Base-by-base conservation (phyloP, 306 rosid species). In the Carpinus viminea region DNA sequence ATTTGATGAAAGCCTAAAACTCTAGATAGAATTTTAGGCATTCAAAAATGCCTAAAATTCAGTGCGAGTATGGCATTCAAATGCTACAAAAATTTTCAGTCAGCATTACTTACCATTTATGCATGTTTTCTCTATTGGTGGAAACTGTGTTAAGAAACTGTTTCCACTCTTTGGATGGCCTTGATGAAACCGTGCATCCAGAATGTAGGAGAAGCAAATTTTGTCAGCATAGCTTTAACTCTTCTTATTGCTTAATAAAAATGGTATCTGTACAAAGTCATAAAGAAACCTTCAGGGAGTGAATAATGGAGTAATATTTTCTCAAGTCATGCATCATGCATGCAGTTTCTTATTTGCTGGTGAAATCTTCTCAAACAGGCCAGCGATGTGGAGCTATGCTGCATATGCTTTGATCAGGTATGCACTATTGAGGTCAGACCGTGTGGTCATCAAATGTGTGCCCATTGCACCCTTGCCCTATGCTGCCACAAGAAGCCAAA, bases 361-460 rank as follows among this genome's bases (percentile, higher is more conserved):
- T 79, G 72, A 75, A 79, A 70, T 80, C 38, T 76, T 72, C n/a
- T 77, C 18, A 21, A 80, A 74, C 81, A 93, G 98, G 93, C 74
- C 10, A 86, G 89, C 61, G 83, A 90, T 21, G 75, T 84, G 83
- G 98, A 93, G 73, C 74, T 89, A 46, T 93, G 98, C 76, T 87
- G 96, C 79, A 93, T 93, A 86, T 93, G 98, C 89, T 93, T 93
- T 77, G 97, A 93, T 56, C 96, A 93, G 80, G 86, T 66, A 17
- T 93, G 98, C 91, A 87, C 93, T 55, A 91, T 93, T 64, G 97
- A 91, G 88, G 91, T 93, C 41, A 81, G 82, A 70, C 97, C 97
- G 28, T 93, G 98, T 60, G 86, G 92, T 79, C 98, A 93, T 88
- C 96, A 89, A 89, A 93, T 93, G 98, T 93, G 98, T 78, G 97